Conservation (phyloP, 2,329 filamentous ascomycete genomes). For the Clarireedia sp. region DNA sequence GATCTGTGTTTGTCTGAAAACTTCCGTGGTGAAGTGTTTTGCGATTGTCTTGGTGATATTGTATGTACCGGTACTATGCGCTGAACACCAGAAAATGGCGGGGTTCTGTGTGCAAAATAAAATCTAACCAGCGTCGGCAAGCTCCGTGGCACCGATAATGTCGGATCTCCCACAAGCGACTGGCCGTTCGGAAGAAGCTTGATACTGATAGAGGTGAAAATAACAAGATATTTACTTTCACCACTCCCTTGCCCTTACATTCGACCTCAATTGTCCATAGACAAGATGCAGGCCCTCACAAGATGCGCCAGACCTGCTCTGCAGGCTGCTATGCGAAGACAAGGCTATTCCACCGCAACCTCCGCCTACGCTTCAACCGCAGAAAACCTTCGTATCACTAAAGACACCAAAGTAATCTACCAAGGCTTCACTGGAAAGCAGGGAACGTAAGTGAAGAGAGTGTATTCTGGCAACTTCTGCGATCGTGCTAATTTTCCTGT, state of each 20-base stretch:
- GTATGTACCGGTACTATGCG: not conserved
- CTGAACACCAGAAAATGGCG: not conserved
- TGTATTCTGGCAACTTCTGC: not conserved
- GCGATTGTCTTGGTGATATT: too few species aligned
- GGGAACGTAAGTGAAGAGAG: conserved; percentile 67
- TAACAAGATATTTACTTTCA: conserved; percentile 12
- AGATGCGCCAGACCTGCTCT: conserved; percentile 63
- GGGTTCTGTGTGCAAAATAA: not conserved
- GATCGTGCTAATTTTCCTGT: conserved; percentile 28
- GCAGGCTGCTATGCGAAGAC: conserved; percentile 59
- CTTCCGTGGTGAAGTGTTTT: too few species aligned
- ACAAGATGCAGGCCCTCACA: conserved; percentile 77
- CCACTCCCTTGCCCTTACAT: conserved; percentile 14
- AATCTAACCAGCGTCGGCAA: not conserved
- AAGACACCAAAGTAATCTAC: conserved; percentile 88
- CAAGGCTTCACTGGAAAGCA: conserved; percentile 98
- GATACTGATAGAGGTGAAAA: conserved; percentile 5
- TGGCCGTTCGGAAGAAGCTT: conserved; percentile 4
- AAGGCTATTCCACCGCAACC: conserved; percentile 65
- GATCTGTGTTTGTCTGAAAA: not conserved
- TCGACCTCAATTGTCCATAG: conserved; percentile 27
- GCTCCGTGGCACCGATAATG: not conserved
- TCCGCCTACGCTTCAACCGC: conserved; percentile 65
- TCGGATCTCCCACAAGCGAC: conserved; percentile 7
- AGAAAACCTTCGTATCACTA: conserved; percentile 86